Evolutionary conservation across 805 yeast species (phyloP), one percentile per base, ranked within the genome.

Genomic region (Wickerhamomyces bovis): DNA sequence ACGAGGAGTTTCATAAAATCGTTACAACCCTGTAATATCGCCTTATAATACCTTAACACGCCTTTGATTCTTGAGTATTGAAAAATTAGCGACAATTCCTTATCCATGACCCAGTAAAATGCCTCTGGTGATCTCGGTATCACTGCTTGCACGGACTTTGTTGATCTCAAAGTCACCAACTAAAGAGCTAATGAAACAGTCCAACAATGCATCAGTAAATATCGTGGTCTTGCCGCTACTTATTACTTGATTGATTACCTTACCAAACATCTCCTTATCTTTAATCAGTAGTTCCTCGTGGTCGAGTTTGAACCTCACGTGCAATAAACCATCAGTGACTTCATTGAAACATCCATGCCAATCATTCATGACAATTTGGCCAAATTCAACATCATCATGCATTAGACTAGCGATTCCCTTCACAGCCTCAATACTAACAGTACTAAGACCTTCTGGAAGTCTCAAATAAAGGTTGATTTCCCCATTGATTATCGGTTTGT

Each of bases 331-430:
- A 7, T 41, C 47, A 19, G 44, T 39, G 4, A 33, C 40, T 30
- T 54, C 45, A 5, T 79, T 74, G 1, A 62, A 60, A 6, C 77
- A 67, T n/a, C 54, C 51, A 21, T 66, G 65, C 83, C 83, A 79
- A 7, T 68, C 69, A 10, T 57, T 56, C 53, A 75, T 55, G 5
- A 68, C 66, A 13, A 78, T 57, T n/a, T 68, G 64, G 6, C 76
- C 73, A 57, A 79, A 78, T 45, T 65, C 66, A 15, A 47, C 51
- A 3, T 58, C 69, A 6, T 68, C 53, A 49, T 73, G 73, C 43
- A 55, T 66, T 33, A 79, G 56, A 38, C 63, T 62, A 12, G 76
- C 67, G 5, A 55, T 44, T 7, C 82, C 82, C 46, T 68, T 67
- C 1, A 76, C 62, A 15, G 63, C 57, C 4, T 61, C 52, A 2